Evolutionary conservation across 1,139 yeast species (phyloP), one percentile per base, ranked within the genome.

Genomic region (Scheffersomyces stambukii): DNA sequence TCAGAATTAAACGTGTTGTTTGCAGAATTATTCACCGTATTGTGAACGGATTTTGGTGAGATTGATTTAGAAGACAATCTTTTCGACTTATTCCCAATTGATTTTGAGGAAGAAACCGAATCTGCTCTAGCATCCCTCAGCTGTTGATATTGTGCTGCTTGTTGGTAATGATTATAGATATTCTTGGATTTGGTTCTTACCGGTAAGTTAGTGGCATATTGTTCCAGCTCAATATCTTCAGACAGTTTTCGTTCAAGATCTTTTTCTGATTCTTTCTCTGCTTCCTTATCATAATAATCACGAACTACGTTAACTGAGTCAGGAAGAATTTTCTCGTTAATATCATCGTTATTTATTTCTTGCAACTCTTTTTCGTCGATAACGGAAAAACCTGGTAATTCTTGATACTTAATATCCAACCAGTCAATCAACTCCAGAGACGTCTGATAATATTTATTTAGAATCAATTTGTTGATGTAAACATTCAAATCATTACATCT

Each of bases 401-500:
- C 40, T 10, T 48, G 42, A 32, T 46, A 48, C 3, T 36, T 33
- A 11, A 47, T 30, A 21, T 53, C 57, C 17, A 66, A 42, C 72
- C 71, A 66, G 26, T 51, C 50, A 14, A 50, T 38, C 24, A 64
- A 45, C 4, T 50, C 47, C 4, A 45, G 41, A 3, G 54, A 48
- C 3, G 48, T 45, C 32, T 55, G 63, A 36, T 46, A 56, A 20
- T 46, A 43, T 28, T 52, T 50, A 32, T 55, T 52, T 24, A 43
- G 33, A 20, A 61, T 33, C 19, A 57, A 40, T 25, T 54, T 53
- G 40, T 57, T 62, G 33, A 65, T 47, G 43, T 67, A 67, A 8
- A 50, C 47, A 38, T 63, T 56, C 35, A 67, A 50, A 30, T 64
- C 70, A 29, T 52, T 50, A 39, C 73, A 64, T 16, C 73, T 42